phyloP scores from a whole-genome alignment of 441 rosid species.

The Manihot esculenta region DNA sequence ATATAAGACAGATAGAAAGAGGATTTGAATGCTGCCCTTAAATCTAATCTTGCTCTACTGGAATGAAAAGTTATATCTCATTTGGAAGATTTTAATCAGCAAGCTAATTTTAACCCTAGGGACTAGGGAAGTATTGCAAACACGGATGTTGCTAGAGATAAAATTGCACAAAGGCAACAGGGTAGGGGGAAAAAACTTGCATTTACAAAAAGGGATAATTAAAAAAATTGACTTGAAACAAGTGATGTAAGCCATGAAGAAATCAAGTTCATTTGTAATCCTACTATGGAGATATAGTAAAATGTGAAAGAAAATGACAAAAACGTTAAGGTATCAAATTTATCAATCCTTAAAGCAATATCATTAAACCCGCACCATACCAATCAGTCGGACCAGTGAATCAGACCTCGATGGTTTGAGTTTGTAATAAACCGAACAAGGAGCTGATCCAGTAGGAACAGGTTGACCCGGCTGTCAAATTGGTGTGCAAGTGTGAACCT shows the following conservation, averaged over 20 bases:
- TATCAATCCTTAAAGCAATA: too few species aligned
- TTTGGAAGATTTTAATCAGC: not conserved
- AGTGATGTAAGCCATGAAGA: not conserved
- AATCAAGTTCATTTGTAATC: not conserved
- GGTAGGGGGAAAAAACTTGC: not conserved
- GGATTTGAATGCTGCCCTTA: not conserved
- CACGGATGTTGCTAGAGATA: not conserved
- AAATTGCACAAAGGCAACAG: not conserved
- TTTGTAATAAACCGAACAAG: too few species aligned
- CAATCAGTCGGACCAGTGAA: too few species aligned
- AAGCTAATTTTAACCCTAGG: not conserved
- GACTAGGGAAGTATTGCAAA: not conserved
- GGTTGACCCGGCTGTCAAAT: too few species aligned
- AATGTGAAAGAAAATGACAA: not conserved
- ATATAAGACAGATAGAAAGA: too few species aligned
- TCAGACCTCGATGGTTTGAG: too few species aligned
- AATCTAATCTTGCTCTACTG: not conserved
- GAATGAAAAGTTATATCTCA: not conserved
- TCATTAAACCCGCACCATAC: too few species aligned
- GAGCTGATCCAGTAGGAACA: too few species aligned
- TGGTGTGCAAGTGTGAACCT: too few species aligned
- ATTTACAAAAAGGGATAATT: not conserved
- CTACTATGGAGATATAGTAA: not conserved
- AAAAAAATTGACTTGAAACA: not conserved
- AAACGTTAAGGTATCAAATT: not conserved